Conservation (phyloP, 768 basidiomycete species). For the Suillus discolor region DNA sequence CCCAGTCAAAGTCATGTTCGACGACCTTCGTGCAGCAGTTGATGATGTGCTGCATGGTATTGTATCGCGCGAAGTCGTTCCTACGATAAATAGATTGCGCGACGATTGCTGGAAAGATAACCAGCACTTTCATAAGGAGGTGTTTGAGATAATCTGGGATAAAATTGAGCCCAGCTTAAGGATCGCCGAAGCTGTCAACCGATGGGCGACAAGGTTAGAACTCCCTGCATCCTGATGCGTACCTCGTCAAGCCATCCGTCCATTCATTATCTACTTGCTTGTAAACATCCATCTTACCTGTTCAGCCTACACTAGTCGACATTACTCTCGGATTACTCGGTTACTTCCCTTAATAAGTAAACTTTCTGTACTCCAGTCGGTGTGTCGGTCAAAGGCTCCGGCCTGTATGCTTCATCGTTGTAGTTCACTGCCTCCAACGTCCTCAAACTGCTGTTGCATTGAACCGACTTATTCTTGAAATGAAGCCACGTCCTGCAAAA, state of each 20-base stretch:
- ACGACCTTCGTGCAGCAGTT: constrained; percentile 2
- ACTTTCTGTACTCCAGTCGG: not conserved
- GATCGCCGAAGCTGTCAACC: not conserved
- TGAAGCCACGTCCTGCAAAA: constrained; percentile 14
- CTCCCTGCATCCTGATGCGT: not conserved
- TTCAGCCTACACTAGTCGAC: not conserved
- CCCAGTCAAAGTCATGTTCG: not conserved
- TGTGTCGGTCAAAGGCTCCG: not conserved
- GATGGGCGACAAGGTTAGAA: not conserved
- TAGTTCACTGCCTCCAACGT: not conserved
- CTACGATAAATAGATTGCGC: not conserved
- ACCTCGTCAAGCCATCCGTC: not conserved
- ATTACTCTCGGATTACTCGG: not conserved
- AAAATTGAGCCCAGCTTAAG: not conserved
- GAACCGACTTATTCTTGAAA: not conserved
- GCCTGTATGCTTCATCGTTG: not conserved
- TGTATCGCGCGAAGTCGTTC: not conserved
- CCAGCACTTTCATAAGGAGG: not conserved
- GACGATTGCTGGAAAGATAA: not conserved
- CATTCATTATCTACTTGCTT: not conserved
- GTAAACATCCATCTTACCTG: not conserved
- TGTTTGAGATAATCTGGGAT: constrained; percentile 6
- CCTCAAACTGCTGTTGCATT: not conserved
- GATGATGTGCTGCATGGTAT: not conserved
- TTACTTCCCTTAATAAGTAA: constrained; percentile 6